Base-by-base conservation (phyloP, 352 stramenopile genomes). In the Phytopythium oedochilum region DNA sequence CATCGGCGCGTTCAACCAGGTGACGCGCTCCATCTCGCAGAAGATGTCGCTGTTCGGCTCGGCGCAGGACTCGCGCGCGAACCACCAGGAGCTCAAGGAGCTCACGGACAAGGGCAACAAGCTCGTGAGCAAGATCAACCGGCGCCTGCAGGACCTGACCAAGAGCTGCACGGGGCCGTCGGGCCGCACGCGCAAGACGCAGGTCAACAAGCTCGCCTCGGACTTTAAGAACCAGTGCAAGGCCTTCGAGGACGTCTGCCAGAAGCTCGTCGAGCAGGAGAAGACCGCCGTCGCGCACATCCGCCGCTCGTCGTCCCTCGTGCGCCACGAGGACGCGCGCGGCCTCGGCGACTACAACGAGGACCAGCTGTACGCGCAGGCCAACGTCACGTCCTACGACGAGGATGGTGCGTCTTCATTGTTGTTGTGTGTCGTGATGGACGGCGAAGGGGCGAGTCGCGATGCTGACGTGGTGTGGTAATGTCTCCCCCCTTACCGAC, bases 171-270 rank as follows among this genome's bases (percentile, higher is more conserved):
- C 67, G 57, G 68, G 60, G 10, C 54, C 74, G 17, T 45, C 67
- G 6, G 77, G 68, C 6, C 73, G 71, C 26, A 63, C 70, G 38
- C 74, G 73, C 23, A 71, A 70, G 43, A 83, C 72, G 39, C 68
- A 84, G 55, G 63, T 88, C 47, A 70, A 70, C 38, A 86, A 86
- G 46, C 55, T 88, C 31, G 72, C 73, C 17, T 53, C 59, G 9
- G 77, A 88, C 61, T 88, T 84, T 54, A 84, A 86, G 63, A 80
- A 76, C 50, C 74, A 88, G 55, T 63, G 72, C 39, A 71, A 76
- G 61, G 70, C 70, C 44, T 88, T 84, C 53, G 71, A 86, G 47
- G 68, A 80, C 55, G 77, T 71, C 18, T 84, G 72, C 36, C 59
- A 76, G 48, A 73, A 73, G 53, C 68, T 85, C 44, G 47, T 85